Evolutionary conservation across 2,329 filamentous ascomycete species (phyloP), one percentile per base, ranked within the genome.

Genomic region (Cercospora citrullina): DNA sequence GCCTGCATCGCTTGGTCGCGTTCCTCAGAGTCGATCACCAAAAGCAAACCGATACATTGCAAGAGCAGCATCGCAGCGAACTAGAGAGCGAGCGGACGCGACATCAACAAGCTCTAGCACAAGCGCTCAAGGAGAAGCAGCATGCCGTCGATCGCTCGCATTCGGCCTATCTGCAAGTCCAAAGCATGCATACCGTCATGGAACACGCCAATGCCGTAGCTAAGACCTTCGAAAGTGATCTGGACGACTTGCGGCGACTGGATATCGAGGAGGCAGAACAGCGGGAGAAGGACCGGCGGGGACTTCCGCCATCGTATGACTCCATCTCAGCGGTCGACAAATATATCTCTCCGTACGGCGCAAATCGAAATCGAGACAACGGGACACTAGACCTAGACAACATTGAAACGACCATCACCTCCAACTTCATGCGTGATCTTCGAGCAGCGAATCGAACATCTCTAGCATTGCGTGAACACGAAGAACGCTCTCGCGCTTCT

Each of bases 231-330:
- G 70, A 73, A 33, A 67, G 70, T n/a, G 74, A 76, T 48, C 60
- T 75, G 31, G 45, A 65, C 3, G 71, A 72, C 18, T 60, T 75
- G 36, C 71, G 69, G 18, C 62, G 64, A n/a, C 60, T 75, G 9
- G 33, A 58, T 23, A 64, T 58, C 33, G 62, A 64, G 9, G 66
- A 73, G 39, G 68, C 51, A n/a, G 71, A 73, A 26, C 68, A 71
- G 42, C 36, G 53, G 1, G 60, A 63, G n/a, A 14, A 23, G 21
- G 33, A 58, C 14, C 31, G 58, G 55, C 33, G 16, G 57, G 63
- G 51, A 26, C 66, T 75, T n/a, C 75, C 75, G n/a, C 75, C 74
- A 4, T 69, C 73, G 3, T 76, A 76, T 45, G 72, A 73, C 10
- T 68, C 69, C 18, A 68, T 76, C 5, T 64, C 70, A 36, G 73